Percentiles rank a stretch among this genome's conserved stretches.
These are phyloP conservation scores for Trichoderma brevicompactum DNA, from an alignment of 2,329 filamentous ascomycete species.

Conservation along the genomic window DNA sequence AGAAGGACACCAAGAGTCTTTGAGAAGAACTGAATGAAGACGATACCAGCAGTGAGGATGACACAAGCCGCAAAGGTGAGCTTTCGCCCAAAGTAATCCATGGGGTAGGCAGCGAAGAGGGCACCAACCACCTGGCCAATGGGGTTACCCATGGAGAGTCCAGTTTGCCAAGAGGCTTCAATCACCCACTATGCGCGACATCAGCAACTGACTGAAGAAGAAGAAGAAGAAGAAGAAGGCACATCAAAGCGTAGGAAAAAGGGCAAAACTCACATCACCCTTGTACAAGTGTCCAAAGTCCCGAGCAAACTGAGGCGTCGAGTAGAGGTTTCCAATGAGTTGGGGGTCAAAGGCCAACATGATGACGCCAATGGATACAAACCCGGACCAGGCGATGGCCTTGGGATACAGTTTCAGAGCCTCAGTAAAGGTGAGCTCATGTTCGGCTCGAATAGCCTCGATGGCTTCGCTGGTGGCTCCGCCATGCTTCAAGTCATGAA, in stretches of 20 bases:
- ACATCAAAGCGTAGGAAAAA: no score
- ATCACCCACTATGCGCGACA: slow-evolving; percentile 41
- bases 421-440: slow-evolving; percentile 46
- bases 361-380: slow-evolving; percentile 63
- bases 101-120: slow-evolving; percentile 52
- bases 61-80: slow-evolving; percentile 59
- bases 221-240: not conserved
- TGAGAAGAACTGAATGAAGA: slow-evolving; percentile 43
- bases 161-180: slow-evolving; percentile 52
- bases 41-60: slow-evolving; percentile 37
- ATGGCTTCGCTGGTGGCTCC: slow-evolving; percentile 29
- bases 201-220: not conserved
- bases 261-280: slow-evolving; percentile 32
- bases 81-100: slow-evolving; percentile 42
- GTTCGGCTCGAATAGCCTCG: slow-evolving; percentile 48
- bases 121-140: slow-evolving; percentile 62
- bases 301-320: slow-evolving; percentile 59
- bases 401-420: slow-evolving; percentile 50
- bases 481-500: slow-evolving; percentile 9
- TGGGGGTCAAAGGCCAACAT: slow-evolving; percentile 69
- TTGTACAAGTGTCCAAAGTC: slow-evolving; percentile 60
- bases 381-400: slow-evolving; percentile 59
- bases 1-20: slow-evolving; percentile 47
- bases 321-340: slow-evolving; percentile 65
- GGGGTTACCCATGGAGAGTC: slow-evolving; percentile 57